These are phyloP conservation scores for Talaromyces stipitatus DNA, from an alignment of 495 filamentous ascomycete genomes.

Conservation along the genomic window DNA sequence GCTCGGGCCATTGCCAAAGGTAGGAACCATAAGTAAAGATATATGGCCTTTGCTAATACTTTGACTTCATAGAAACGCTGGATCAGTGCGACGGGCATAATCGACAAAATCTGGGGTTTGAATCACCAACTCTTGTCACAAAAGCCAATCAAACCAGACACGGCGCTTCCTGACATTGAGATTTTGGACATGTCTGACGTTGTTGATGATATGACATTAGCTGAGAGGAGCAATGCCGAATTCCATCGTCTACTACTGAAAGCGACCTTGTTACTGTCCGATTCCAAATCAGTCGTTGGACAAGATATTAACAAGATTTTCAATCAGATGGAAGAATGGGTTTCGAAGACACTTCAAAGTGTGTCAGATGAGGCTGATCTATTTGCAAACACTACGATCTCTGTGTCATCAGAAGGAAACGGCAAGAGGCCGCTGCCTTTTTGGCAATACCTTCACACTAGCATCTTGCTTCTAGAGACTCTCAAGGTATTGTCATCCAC, in stretches of 20 bases:
- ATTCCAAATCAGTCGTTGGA: slow-evolving; percentile 24
- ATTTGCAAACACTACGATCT: slow-evolving; percentile 19
- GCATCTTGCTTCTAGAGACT: slow-evolving; percentile 30
- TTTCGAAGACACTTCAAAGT: slow-evolving; percentile 18
- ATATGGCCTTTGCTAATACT: not conserved
- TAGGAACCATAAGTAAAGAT: slow-evolving; percentile 11
- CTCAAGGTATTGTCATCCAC: slow-evolving; percentile 31
- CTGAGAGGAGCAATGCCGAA: slow-evolving; percentile 25
- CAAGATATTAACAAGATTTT: slow-evolving; percentile 26
- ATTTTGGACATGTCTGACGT: slow-evolving; percentile 16
- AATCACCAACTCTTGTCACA: slow-evolving; percentile 26
- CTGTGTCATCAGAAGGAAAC: slow-evolving; percentile 9
- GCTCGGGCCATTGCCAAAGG: slow-evolving; percentile 32
- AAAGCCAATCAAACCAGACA: slow-evolving; percentile 21
- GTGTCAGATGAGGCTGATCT: slow-evolving; percentile 18
- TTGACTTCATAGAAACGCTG: slow-evolving; percentile 25
- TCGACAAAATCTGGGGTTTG: slow-evolving; percentile 27
- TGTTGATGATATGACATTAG: slow-evolving; percentile 24
- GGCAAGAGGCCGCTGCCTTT: slow-evolving; percentile 23
- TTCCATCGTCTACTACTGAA: slow-evolving; percentile 27
- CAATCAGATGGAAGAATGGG: slow-evolving; percentile 26
- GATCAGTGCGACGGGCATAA: slow-evolving; percentile 27
- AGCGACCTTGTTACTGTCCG: slow-evolving; percentile 26
- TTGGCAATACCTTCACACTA: slow-evolving; percentile 33
- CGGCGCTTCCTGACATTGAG: slow-evolving; percentile 22